Conservation (phyloP, 2,329 filamentous ascomycete genomes). For the Ceratocystis huliohia region DNA sequence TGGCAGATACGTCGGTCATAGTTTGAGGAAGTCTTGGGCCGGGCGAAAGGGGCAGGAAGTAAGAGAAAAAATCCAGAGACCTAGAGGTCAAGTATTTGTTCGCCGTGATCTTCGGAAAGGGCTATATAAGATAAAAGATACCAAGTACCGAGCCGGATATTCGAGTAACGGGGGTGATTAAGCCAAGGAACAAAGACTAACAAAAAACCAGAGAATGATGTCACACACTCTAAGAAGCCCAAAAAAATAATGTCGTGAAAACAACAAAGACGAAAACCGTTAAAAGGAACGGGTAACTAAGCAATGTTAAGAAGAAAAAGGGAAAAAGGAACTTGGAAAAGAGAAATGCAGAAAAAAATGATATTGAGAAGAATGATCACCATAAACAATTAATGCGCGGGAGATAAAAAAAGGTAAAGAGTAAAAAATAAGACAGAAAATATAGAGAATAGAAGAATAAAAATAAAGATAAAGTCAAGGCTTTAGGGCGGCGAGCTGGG, state of each 20-base stretch:
- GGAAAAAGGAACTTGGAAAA: background rate
- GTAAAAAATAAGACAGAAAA: background rate
- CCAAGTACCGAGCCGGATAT: background rate
- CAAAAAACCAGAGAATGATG: background rate
- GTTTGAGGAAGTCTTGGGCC: background rate
- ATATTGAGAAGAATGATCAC: background rate
- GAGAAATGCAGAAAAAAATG: background rate
- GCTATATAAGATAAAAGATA: background rate
- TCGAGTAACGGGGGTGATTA: background rate
- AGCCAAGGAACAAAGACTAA: background rate
- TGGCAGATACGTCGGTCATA: conserved; percentile 33
- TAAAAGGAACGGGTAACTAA: background rate
- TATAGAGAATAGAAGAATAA: background rate
- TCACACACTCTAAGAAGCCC: background rate
- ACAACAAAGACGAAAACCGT: background rate
- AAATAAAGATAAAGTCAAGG: conserved; percentile 1
- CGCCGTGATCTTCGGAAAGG: background rate
- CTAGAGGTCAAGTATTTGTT: background rate
- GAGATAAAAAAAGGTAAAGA: background rate
- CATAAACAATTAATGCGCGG: background rate
- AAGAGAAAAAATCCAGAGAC: background rate
- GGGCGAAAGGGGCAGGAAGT: background rate
- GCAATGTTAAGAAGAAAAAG: background rate
- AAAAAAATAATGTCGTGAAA: background rate
- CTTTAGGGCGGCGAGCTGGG: background rate